Base-by-base conservation (phyloP, 2,329 filamentous ascomycete species). In the Penicillium sp. region DNA sequence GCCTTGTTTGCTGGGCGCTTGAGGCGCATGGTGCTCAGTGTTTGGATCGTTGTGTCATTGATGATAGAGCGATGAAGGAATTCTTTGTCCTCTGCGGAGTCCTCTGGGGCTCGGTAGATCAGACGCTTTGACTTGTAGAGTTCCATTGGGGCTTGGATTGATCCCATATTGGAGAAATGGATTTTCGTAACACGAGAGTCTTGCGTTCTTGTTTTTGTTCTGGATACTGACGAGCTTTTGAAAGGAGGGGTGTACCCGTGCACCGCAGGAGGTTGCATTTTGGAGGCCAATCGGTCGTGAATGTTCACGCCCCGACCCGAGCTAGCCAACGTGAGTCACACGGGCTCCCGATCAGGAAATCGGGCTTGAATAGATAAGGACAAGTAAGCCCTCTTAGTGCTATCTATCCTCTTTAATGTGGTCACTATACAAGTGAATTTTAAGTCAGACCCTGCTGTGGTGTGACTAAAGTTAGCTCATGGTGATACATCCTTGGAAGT, bases 91-190 rank as follows among this genome's bases (percentile, higher is more conserved):
- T 50, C 57, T n/a, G 50, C 48, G 2, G 36, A 42, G 41, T 57
- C 45, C 45, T 61, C 58, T 44, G 42, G 22, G 22, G 58, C 52
- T 45, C 57, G 49, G 40, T 57, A 61, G 43, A 54, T 8, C 9
- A 61, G 57, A 14, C 49, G 54, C 2, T 31, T 29, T 13, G 58
- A 55, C 21, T 21, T 50, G 29, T 45, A 55, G 9, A 48, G 38
- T 5, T 22, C 18, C 32, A 7, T 11, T 11, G 8, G 4, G 11
- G 16, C 13, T 44, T 53, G 31, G 14, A 7, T 40, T 10, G 9
- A 14, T 40, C 31, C 27, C 51, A 53, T 53, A 3, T 29, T 53
- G n/a, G 10, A 13, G 9, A 4, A 5, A 2, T 11, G 32, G 32
- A 14, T 34, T 34, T 13, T 4, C 6, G 11, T 6, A 7, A 18